A percentile compares a stretch with the other conserved stretches of the same genome.
These are phyloP conservation scores for Phytopythium oedochilum DNA, from an alignment of 352 stramenopile species.

Conservation along the genomic window DNA sequence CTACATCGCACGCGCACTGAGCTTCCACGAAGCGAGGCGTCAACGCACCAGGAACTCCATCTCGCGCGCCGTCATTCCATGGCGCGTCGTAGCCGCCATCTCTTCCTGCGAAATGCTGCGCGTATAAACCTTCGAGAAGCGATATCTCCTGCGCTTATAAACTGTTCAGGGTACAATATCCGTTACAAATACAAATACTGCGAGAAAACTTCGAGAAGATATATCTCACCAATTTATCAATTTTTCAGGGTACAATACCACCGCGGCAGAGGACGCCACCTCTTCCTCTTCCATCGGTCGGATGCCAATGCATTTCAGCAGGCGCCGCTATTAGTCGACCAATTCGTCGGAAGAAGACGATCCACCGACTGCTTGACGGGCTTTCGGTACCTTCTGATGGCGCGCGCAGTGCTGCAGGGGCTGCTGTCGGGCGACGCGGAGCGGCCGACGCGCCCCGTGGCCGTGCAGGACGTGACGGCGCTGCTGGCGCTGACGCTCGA, in stretches of 20 bases:
- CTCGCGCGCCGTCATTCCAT: conserved; percentile 50
- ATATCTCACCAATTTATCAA: too few species aligned
- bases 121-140: background rate
- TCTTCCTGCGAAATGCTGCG: conserved; percentile 2
- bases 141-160: background rate
- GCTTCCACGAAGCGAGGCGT: too few species aligned
- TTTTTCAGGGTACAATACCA: too few species aligned
- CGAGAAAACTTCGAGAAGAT: too few species aligned
- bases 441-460: conserved; percentile 13
- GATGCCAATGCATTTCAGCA: too few species aligned
- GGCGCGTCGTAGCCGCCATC: conserved; percentile 21
- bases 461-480: conserved; percentile 57
- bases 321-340: background rate
- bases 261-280: background rate
- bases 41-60: conserved; percentile 78
- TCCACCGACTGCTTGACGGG: too few species aligned
- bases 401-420: conserved; percentile 1
- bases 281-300: background rate
- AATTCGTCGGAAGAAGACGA: too few species aligned
- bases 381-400: background rate
- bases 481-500: conserved; percentile 52
- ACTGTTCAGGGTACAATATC: background rate
- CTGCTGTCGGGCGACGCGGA: background rate
- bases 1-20: too few species aligned
- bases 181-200: too few species aligned